Percentiles rank a stretch among this genome's conserved stretches.
phyloP scores from a whole-genome alignment of 2,329 filamentous ascomycete genomes.

The Clarireedia hainanense region DNA sequence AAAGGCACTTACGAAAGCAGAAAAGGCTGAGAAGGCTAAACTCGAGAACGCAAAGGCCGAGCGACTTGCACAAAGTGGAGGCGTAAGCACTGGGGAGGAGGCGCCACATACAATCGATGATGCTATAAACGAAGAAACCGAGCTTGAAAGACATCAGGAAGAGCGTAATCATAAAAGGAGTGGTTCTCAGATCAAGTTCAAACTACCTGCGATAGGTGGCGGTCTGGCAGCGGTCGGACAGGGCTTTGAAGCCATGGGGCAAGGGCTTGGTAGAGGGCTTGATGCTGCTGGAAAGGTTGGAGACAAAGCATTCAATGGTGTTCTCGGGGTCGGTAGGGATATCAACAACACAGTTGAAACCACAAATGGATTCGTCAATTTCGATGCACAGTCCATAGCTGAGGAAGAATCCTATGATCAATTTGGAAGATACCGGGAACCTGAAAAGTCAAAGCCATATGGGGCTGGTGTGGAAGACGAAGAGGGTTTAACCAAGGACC shows the following conservation, averaged over 20 bases:
- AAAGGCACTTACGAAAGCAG: slow-evolving; percentile 21
- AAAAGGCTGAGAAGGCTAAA: slow-evolving; percentile 29
- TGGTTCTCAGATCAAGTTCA: slow-evolving; percentile 17
- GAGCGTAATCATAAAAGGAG: slow-evolving; percentile 1
- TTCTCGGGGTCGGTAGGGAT: slow-evolving; percentile 40
- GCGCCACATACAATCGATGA: slow-evolving; percentile 45
- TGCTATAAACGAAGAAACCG: slow-evolving; percentile 35
- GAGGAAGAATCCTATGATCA: slow-evolving; percentile 25
- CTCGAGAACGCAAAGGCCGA: slow-evolving; percentile 34
- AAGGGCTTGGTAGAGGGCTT: slow-evolving; percentile 24
- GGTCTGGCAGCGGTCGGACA: slow-evolving; percentile 24
- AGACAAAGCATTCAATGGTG: slow-evolving; percentile 38
- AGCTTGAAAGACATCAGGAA: slow-evolving; percentile 15
- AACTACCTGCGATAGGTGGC: slow-evolving; percentile 18
- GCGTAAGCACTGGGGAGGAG: slow-evolving; percentile 44
- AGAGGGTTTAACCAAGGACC: slow-evolving; percentile 5
- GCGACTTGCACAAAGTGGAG: slow-evolving; percentile 39
- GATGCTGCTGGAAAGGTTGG: slow-evolving; percentile 30
- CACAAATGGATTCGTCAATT: slow-evolving; percentile 36
- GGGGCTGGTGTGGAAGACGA: slow-evolving; percentile 18
- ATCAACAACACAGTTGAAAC: slow-evolving; percentile 46
- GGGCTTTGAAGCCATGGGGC: slow-evolving; percentile 23
- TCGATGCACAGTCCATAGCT: slow-evolving; percentile 16
- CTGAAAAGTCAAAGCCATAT: slow-evolving; percentile 11
- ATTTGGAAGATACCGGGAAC: slow-evolving; percentile 23